phyloP scores from a whole-genome alignment of 2,329 filamentous ascomycete genomes.

The Colletotrichum sp. region DNA sequence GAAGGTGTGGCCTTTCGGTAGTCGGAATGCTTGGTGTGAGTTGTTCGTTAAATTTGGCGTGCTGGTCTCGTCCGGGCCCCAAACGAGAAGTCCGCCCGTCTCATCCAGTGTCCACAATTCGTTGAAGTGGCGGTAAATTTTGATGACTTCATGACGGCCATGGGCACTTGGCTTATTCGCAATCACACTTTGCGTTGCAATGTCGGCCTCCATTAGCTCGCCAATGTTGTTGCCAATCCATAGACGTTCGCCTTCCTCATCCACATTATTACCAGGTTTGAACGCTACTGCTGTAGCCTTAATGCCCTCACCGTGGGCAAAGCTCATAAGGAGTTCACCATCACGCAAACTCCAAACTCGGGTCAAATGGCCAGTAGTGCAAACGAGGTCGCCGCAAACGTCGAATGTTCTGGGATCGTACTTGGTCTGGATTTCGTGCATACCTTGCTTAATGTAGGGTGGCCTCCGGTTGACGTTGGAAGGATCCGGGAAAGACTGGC shows the following conservation, averaged over 20 bases:
- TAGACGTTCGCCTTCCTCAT: slow-evolving; percentile 79
- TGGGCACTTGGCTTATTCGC: slow-evolving; percentile 75
- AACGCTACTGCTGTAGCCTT: slow-evolving; percentile 84
- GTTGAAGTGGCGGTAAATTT: slow-evolving; percentile 83
- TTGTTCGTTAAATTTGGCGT: slow-evolving; percentile 76
- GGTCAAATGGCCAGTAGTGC: slow-evolving; percentile 85
- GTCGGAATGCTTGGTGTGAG: slow-evolving; percentile 74
- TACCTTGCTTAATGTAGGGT: slow-evolving; percentile 73
- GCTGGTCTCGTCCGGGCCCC: slow-evolving; percentile 76
- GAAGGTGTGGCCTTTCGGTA: slow-evolving; percentile 83
- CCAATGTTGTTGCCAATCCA: slow-evolving; percentile 93
- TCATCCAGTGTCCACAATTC: slow-evolving; percentile 97
- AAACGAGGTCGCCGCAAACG: slow-evolving; percentile 85
- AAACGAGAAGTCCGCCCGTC: slow-evolving; percentile 83
- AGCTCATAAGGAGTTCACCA: slow-evolving; percentile 79
- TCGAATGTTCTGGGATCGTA: slow-evolving; percentile 89
- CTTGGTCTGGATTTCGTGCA: slow-evolving; percentile 79
- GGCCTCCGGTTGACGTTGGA: slow-evolving; percentile 84
- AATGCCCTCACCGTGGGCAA: slow-evolving; percentile 83
- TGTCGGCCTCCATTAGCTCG: slow-evolving; percentile 88
- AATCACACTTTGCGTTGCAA: slow-evolving; percentile 73
- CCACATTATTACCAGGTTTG: slow-evolving; percentile 77
- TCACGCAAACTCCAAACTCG: slow-evolving; percentile 86
- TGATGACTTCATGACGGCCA: slow-evolving; percentile 77
- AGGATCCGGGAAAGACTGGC: slow-evolving; percentile 72